Evolutionary conservation across 208 protist genomes (phyloP).

Genomic region (Lotmaria passim): DNA sequence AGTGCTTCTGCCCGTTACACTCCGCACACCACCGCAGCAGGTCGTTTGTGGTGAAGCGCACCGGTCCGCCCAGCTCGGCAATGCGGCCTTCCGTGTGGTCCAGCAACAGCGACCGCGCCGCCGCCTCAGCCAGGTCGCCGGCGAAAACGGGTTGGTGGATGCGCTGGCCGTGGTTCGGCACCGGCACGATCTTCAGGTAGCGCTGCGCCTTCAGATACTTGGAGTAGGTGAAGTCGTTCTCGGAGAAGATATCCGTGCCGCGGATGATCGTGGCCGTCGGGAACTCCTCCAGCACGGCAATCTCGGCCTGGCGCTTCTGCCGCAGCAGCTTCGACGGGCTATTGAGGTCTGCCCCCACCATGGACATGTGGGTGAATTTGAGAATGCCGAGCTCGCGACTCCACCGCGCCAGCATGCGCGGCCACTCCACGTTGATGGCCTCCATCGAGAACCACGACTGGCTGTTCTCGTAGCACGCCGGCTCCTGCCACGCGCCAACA

Average conservation of each 20-base stretch:
- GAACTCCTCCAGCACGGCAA: constrained; percentile 91
- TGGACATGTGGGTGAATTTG: constrained; percentile 88
- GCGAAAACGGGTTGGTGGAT: constrained; percentile 93
- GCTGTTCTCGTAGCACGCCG: constrained; percentile 85
- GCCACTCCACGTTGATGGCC: constrained; percentile 91
- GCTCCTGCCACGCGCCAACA: constrained; percentile 89
- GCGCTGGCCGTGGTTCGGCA: constrained; percentile 82
- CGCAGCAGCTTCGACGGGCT: constrained; percentile 86
- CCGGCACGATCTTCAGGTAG: constrained; percentile 82
- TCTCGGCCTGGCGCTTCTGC: constrained; percentile 85
- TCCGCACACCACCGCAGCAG: constrained; percentile 87
- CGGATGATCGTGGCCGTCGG: constrained; percentile 92
- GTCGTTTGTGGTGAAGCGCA: constrained; percentile 91
- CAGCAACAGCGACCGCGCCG: constrained; percentile 79
- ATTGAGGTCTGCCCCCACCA: constrained; percentile 88
- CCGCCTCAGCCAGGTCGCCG: constrained; percentile 85
- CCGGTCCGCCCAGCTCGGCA: constrained; percentile 88
- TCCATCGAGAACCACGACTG: constrained; percentile 93
- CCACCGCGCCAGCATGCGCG: constrained; percentile 90
- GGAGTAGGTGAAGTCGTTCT: constrained; percentile 90
- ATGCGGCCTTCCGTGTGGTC: constrained; percentile 93
- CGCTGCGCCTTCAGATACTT: constrained; percentile 91
- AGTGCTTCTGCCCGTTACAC: constrained; percentile 78
- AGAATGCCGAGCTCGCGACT: constrained; percentile 87
- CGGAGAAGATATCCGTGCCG: constrained; percentile 84